Evolutionary conservation across 805 yeast genomes (phyloP).

Genomic region (Yarrowia sp.): DNA sequence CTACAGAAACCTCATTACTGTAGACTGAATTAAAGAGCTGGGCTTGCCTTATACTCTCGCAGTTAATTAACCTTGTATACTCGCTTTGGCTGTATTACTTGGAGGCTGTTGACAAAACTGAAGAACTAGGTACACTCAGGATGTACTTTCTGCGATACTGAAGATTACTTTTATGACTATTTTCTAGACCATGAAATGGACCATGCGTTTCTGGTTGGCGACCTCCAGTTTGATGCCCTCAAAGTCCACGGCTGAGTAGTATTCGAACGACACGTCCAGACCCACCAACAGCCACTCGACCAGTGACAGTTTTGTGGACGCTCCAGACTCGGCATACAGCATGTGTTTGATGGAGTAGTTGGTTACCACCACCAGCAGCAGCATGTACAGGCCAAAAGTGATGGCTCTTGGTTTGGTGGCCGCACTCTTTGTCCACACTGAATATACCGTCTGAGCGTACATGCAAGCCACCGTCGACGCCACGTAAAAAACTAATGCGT

Average conservation of each 20-base stretch:
- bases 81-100: too few relatives aligned
- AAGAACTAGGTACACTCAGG: too few relatives aligned
- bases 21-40: too few relatives aligned
- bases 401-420: slow-evolving; percentile 5
- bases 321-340: slow-evolving; percentile 69
- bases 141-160: too few relatives aligned
- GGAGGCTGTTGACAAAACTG: too few relatives aligned
- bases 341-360: slow-evolving; percentile 76
- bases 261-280: slow-evolving; percentile 70
- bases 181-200: slow-evolving; percentile 13
- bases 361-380: background rate
- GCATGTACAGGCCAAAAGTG: slow-evolving; percentile 15
- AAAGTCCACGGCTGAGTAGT: slow-evolving; percentile 65
- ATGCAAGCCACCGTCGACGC: slow-evolving; percentile 14
- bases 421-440: slow-evolving; percentile 3
- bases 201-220: slow-evolving; percentile 4
- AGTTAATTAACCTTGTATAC: too few relatives aligned
- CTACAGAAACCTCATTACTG: too few relatives aligned
- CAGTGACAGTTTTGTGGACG: slow-evolving; percentile 77
- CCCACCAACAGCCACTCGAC: slow-evolving; percentile 78
- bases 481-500: slow-evolving; percentile 1
- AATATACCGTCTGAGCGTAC: slow-evolving; percentile 27
- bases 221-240: slow-evolving; percentile 46
- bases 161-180: too few relatives aligned
- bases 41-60: too few relatives aligned